These are phyloP conservation scores for Gillenia trifoliata DNA, from an alignment of 306 rosid genomes.

Conservation along the genomic window DNA sequence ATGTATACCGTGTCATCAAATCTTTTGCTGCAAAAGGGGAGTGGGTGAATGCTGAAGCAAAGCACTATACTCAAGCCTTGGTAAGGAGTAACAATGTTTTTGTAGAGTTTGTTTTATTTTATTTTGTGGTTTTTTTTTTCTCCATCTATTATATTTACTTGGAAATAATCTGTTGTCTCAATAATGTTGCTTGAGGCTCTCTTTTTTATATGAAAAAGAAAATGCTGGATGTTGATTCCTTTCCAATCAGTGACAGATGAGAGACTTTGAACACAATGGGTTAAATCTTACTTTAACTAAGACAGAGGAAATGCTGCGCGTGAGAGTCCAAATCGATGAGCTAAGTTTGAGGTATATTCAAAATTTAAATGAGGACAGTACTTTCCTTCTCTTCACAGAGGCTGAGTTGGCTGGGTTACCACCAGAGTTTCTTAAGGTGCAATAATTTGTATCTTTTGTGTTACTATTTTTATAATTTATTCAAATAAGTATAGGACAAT, in stretches of 20 bases:
- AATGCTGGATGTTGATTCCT: conserved; percentile 60
- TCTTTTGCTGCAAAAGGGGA: conserved; percentile 65
- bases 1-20: conserved; percentile 73
- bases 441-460: not conserved
- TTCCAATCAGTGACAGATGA: conserved; percentile 94
- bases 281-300: conserved; percentile 81
- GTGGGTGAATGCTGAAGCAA: conserved; percentile 70
- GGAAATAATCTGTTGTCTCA: not conserved
- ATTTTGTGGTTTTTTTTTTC: not conserved
- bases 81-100: conserved; percentile 37
- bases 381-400: conserved; percentile 54
- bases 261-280: conserved; percentile 92
- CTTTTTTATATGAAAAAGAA: not conserved
- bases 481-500: not conserved
- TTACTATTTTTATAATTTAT: not conserved
- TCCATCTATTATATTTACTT: not conserved
- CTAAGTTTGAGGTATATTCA: conserved; percentile 69
- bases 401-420: conserved; percentile 86
- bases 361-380: conserved; percentile 61
- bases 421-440: conserved; percentile 69
- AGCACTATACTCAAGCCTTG: conserved; percentile 58
- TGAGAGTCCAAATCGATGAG: conserved; percentile 66
- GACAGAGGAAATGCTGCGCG: conserved; percentile 73
- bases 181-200: not conserved
- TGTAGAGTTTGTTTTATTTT: not conserved